These are phyloP conservation scores for Dacryopinax primogenitus DNA, from an alignment of 768 basidiomycete genomes.

Conservation along the genomic window DNA sequence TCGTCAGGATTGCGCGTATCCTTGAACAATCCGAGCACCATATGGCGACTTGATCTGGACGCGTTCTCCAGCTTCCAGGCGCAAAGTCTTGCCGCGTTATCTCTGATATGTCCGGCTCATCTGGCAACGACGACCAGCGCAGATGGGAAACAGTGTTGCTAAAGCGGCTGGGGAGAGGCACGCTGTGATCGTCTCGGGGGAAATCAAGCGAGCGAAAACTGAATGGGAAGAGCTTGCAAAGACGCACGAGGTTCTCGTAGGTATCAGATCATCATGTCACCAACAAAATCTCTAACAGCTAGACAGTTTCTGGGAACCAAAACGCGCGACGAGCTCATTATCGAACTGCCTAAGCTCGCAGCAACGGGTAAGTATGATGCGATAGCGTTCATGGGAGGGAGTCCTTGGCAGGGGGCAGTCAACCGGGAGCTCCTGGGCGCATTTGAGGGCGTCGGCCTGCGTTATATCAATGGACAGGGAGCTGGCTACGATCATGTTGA, in stretches of 20 bases:
- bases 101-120: background rate
- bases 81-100: too few relatives aligned
- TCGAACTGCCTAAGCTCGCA: background rate
- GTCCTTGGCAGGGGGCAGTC: background rate
- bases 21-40: background rate
- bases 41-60: too few relatives aligned
- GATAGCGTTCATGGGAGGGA: background rate
- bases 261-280: background rate
- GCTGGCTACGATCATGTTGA: conserved; percentile 20
- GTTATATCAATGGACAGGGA: background rate
- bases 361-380: background rate
- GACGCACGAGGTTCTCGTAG: background rate
- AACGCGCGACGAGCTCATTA: background rate
- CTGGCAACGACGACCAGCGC: background rate
- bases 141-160: background rate
- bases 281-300: background rate
- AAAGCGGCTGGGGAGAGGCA: background rate
- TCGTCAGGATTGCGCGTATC: background rate
- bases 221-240: background rate
- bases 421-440: background rate
- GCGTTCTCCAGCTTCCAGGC: too few relatives aligned
- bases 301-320: background rate
- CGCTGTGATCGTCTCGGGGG: background rate
- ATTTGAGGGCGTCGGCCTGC: background rate
- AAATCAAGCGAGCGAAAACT: conserved; percentile 1